Base-by-base conservation (phyloP, 1,284 basidiomycete genomes). In the Melampsora americana region DNA sequence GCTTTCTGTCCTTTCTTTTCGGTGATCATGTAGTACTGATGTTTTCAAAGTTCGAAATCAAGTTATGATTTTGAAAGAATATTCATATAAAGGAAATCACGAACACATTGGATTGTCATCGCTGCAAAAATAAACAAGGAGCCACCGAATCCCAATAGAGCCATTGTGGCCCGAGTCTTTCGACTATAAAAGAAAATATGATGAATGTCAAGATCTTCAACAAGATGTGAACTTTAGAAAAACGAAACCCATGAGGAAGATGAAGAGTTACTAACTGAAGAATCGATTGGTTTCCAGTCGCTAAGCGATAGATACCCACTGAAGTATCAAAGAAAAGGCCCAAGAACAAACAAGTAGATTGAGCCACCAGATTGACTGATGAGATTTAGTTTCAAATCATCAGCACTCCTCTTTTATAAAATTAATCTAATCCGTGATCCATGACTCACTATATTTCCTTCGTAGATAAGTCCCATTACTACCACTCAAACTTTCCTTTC, bases 51-150 rank as follows among this genome's bases (percentile, higher is more conserved):
- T n/a, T n/a, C 7, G 26, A n/a, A n/a, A n/a, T 26, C 12, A 5
- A 59, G 28, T 26, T 23, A 59, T 26, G 12, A 4, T 23, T 26
- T 26, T 59, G 53, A n/a, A 1, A 26, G 4, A 26, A 23, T 4
- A 26, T 26, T 59, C 9, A 12, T 59, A 26, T 59, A 2, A 26
- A 26, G 7, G n/a, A 2, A 11, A 30, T 7, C 4, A 26, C 53
- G 53, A 23, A 59, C 53, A n/a, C 53, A 59, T 59, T 59, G 53
- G 28, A 59, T 26, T 59, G 53, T 59, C 53, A 59, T 59, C 14
- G 53, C 53, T n/a, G 23, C 14, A n/a, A 59, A 26, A 16, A 59
- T 59, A 59, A 59, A 59, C 1, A 23, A n/a, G 14, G 53, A 59
- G n/a, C 53, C 53, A 59, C 53, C 53, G 23, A 59, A 59, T 9